A percentile compares a stretch with the other conserved stretches of the same genome.
These are phyloP conservation scores for Nyssa sinensis DNA, from an alignment of 148 eudicot species.

Conservation along the genomic window DNA sequence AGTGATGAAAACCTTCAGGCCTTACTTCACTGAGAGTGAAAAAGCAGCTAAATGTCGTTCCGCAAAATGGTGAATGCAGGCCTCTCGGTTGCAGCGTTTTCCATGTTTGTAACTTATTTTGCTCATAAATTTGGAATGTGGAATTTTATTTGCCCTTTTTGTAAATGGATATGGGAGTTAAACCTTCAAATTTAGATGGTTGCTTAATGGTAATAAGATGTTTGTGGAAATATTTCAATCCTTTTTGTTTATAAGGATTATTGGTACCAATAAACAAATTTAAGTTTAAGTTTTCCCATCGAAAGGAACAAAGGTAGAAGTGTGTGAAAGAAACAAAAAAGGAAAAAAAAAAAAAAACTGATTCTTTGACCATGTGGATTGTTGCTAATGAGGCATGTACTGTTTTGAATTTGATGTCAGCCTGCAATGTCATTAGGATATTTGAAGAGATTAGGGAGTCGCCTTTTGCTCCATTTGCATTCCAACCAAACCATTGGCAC, in stretches of 20 bases:
- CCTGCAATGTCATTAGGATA: no score
- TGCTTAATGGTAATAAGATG: slow-evolving; percentile 4
- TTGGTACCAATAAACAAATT: no score
- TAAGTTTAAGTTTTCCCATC: no score
- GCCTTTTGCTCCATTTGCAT: no score
- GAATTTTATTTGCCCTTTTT: slow-evolving; percentile 18
- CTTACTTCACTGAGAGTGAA: slow-evolving; percentile 39
- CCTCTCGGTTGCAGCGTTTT: slow-evolving; percentile 8
- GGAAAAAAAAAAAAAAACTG: no score
- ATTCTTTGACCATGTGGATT: no score
- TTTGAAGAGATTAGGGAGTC: no score
- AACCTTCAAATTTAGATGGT: slow-evolving; percentile 15
- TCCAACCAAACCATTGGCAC: no score
- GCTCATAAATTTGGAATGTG: slow-evolving; percentile 14
- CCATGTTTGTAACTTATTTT: background rate
- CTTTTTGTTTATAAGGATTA: background rate
- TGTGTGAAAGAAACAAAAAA: no score
- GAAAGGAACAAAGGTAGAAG: no score
- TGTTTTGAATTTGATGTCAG: no score
- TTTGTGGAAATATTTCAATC: background rate
- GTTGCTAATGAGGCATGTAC: no score
- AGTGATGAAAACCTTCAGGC: slow-evolving; percentile 66
- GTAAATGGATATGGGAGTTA: slow-evolving; percentile 30
- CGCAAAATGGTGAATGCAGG: slow-evolving; percentile 72
- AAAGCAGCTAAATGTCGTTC: slow-evolving; percentile 74